Evolutionary conservation across 2,329 filamentous ascomycete genomes (phyloP), one percentile per base, ranked within the genome.

Genomic region (Colletotrichum scovillei): DNA sequence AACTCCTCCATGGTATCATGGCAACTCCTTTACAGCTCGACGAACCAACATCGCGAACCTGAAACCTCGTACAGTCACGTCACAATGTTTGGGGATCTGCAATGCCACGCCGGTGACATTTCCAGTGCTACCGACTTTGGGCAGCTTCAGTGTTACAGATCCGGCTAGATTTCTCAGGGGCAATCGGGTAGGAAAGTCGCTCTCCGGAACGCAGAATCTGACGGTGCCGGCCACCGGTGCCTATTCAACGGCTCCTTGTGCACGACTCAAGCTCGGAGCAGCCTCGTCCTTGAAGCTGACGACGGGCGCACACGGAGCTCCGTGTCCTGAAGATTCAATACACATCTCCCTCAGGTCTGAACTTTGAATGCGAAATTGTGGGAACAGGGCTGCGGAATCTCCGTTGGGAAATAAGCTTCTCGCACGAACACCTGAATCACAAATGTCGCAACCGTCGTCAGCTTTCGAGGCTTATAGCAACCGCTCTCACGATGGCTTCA

Each of bases 21-120:
- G 28, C 60, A 35, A 7, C 56, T 60, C 42, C 16, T 49, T 26
- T 26, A 46, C 42, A 24, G 26, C 62, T 28, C 9, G 11, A 24
- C 63, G 7, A 28, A 35, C 30, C 52, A 74, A 56, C 24, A 59
- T 68, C 28, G 30, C 58, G 52, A 7, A 60, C 26, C 49, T 74
- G 72, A 74, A 74, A 74, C 72, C n/a, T 32, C 22, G 22, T 19
- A 55, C 56, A 63, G 30, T 52, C 49, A 58, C n/a, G 56, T 58
- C 57, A 62, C 69, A 14, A 28, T 38, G 63, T 74, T 60, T 73
- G 67, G 52, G 57, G n/a, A 64, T 68, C 46, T 72, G 69, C 63
- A 64, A 68, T 74, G 28, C 57, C 57, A 74, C 69, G 16, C 72
- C 42, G 52, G 26, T 53, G 49, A 26, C 53, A 65, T 49, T 30